Base-by-base conservation (phyloP, 1,139 yeast species). In the Meyerozyma athensensis region DNA sequence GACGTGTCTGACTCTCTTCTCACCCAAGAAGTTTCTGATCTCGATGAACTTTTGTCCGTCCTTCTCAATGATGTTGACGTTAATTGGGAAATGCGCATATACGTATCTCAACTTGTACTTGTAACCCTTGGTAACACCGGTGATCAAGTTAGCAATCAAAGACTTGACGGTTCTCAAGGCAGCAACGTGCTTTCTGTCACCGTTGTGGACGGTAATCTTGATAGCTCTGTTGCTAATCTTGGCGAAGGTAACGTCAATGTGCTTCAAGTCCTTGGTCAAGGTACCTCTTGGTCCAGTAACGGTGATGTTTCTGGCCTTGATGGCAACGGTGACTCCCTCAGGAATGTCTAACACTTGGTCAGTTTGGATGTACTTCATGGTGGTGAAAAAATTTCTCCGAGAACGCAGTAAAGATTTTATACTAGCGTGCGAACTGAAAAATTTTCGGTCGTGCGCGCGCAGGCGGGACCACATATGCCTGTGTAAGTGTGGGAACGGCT, bases 151-250 rank as follows among this genome's bases (percentile, higher is more conserved):
- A 65, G 87, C 68, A 61, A 92, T 78, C 66, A 92, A 77, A 56
- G 97, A 86, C 78, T 89, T 89, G 72, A 92, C 97, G 50, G 98
- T 92, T 81, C 97, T 90, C 70, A 92, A 80, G 66, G 97, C 87
- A 68, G 99, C 99, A 71, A 92, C 97, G 77, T 92, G 98, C 83
- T 92, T 92, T 83, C 97, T 89, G 86, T 87, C 96, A 77, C 98
- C 98, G 70, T 90, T 87, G 85, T 86, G 95, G 53, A 94, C 96
- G 59, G 89, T 77, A 65, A 92, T 81, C 77, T 83, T 85, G 74
- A 94, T 76, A 59, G 80, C 81, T 52, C 66, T 74, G 73, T 78
- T 72, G 66, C 71, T 70, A 53, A 85, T 63, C 79, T 90, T 87
- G 56, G 58, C 53, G 82, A 92, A 92, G 53, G 97, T 82, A 60